Conservation (phyloP, 2,329 filamentous ascomycete species). For the Keithomyces neogunnii region DNA sequence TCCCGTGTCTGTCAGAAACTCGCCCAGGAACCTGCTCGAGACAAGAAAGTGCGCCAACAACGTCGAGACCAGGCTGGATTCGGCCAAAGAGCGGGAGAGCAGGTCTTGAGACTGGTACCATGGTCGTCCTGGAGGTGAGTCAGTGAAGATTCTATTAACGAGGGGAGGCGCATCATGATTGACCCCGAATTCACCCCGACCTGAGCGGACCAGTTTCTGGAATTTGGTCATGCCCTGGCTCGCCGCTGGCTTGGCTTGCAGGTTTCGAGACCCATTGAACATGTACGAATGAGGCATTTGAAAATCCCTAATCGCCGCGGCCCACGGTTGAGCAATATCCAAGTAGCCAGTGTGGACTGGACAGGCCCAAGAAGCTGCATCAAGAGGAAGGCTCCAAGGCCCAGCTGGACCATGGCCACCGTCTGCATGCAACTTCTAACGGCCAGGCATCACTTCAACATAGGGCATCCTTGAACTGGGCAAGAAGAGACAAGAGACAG, state of each 20-base stretch:
- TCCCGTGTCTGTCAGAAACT: slow-evolving; percentile 60
- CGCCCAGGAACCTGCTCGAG: slow-evolving; percentile 63
- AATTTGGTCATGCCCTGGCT: background rate
- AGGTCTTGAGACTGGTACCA: slow-evolving; percentile 60
- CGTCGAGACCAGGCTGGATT: slow-evolving; percentile 75
- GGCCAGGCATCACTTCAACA: background rate
- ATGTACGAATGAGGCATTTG: slow-evolving; percentile 67
- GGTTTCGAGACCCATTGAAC: slow-evolving; percentile 72
- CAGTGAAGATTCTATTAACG: slow-evolving; percentile 77
- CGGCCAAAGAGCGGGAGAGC: slow-evolving; percentile 70
- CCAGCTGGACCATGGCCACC: background rate
- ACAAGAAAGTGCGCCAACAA: slow-evolving; percentile 75
- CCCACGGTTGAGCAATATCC: slow-evolving; percentile 47
- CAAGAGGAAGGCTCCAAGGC: background rate
- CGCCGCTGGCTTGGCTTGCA: slow-evolving; percentile 17
- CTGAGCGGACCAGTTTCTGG: background rate
- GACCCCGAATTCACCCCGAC: slow-evolving; percentile 48
- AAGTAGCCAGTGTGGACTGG: slow-evolving; percentile 43
- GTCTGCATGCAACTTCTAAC: background rate
- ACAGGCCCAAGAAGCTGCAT: slow-evolving; percentile 27
- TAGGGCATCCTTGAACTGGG: background rate
- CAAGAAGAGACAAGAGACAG: background rate
- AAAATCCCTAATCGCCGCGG: slow-evolving; percentile 47
- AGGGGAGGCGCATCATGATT: slow-evolving; percentile 58
- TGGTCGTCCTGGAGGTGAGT: slow-evolving; percentile 86